Conservation (phyloP, 352 stramenopile genomes). For the Globisporangium recalcitrans region DNA sequence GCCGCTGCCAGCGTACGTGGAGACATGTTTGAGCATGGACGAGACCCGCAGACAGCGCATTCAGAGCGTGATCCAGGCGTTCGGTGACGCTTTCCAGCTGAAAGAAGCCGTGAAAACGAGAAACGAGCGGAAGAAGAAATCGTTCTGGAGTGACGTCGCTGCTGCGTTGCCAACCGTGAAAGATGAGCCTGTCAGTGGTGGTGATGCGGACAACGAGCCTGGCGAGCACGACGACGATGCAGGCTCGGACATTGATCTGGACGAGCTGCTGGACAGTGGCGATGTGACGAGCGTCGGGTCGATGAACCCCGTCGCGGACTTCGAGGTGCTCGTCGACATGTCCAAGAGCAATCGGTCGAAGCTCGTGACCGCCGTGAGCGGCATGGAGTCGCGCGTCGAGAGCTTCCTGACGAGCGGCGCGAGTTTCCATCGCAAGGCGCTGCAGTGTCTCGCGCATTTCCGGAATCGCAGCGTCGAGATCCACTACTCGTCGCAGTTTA, state of each 20-base stretch:
- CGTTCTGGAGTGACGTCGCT: constrained; percentile 74
- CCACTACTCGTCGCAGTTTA: constrained; percentile 72
- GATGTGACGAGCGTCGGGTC: constrained; percentile 67
- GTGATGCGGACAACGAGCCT: background rate
- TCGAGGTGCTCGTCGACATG: constrained; percentile 62
- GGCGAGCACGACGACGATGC: constrained; percentile 27
- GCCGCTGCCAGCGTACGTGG: constrained; percentile 47
- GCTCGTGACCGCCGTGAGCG: constrained; percentile 45
- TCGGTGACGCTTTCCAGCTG: constrained; percentile 69
- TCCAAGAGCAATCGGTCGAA: constrained; percentile 36
- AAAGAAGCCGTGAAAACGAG: constrained; percentile 70
- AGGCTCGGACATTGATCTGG: constrained; percentile 68
- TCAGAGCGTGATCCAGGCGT: constrained; percentile 52
- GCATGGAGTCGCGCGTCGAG: constrained; percentile 67
- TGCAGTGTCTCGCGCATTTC: constrained; percentile 71
- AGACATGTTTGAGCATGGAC: constrained; percentile 65
- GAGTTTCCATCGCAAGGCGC: constrained; percentile 57
- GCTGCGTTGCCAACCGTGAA: constrained; percentile 20
- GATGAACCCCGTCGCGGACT: constrained; percentile 83
- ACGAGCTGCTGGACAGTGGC: constrained; percentile 63
- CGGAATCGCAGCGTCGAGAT: constrained; percentile 64
- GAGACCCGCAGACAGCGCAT: constrained; percentile 36
- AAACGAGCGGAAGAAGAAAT: constrained; percentile 63
- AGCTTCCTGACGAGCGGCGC: constrained; percentile 47
- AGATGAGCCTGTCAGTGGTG: constrained; percentile 32